A percentile compares a stretch with the other conserved stretches of the same genome.
phyloP scores from a whole-genome alignment of 208 protist species.

The Wallacemonas rigidus region DNA sequence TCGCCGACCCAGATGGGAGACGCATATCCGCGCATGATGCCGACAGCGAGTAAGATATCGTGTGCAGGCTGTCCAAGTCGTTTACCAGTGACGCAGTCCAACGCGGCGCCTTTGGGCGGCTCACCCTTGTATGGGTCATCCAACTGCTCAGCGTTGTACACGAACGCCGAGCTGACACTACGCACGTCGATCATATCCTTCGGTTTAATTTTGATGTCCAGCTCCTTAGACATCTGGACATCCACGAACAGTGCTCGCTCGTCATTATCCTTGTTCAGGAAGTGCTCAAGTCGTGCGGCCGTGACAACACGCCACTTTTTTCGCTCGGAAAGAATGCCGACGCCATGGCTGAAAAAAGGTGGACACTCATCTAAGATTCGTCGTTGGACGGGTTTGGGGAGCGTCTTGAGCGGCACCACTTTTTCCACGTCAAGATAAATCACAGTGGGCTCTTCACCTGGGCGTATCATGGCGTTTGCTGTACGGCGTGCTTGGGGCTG shows the following conservation, averaged over 20 bases:
- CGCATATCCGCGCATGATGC: conserved; percentile 85
- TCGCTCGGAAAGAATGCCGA: conserved; percentile 84
- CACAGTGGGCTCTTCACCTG: conserved; percentile 56
- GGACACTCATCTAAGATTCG: conserved; percentile 85
- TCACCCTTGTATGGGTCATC: conserved; percentile 88
- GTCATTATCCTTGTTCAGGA: conserved; percentile 70
- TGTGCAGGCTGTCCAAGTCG: conserved; percentile 87
- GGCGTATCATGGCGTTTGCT: conserved; percentile 70
- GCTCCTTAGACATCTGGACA: conserved; percentile 44
- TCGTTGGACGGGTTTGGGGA: conserved; percentile 60
- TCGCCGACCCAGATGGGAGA: conserved; percentile 89
- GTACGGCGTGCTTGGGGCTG: conserved; percentile 73
- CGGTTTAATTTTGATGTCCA: conserved; percentile 51
- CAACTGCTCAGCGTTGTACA: conserved; percentile 87
- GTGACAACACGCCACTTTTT: conserved; percentile 86
- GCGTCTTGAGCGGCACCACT: conserved; percentile 62
- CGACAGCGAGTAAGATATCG: conserved; percentile 82
- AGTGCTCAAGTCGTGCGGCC: conserved; percentile 62
- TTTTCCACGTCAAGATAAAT: conserved; percentile 82
- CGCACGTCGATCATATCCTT: conserved; percentile 79
- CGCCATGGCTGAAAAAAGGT: conserved; percentile 86
- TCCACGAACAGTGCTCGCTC: conserved; percentile 86
- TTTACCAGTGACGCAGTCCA: conserved; percentile 86
- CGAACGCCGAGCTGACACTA: conserved; percentile 65
- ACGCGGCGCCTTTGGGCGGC: conserved; percentile 74